Percentiles rank a stretch among this genome's conserved stretches.
Evolutionary conservation across 1,139 yeast genomes (phyloP).

Genomic region (Taphrina communis): DNA sequence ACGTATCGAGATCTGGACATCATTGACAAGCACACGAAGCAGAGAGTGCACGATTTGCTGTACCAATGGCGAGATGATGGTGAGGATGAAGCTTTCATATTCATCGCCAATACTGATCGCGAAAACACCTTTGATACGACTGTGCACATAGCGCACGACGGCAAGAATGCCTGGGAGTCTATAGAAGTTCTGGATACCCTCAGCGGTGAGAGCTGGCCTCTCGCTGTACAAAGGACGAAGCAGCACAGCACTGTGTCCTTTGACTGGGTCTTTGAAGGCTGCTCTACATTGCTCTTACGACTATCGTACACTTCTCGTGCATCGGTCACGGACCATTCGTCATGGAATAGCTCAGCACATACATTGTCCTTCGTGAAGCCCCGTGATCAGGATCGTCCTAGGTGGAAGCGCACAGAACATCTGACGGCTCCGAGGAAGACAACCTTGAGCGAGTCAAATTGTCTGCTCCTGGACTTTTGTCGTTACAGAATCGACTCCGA

Average conservation of each 20-base stretch:
- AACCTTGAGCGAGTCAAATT: conserved; percentile 18
- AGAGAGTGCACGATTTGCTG: conserved; percentile 17
- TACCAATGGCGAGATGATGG: conserved; percentile 39
- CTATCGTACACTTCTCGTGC: not conserved
- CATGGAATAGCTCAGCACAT: not conserved
- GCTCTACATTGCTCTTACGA: conserved; percentile 25
- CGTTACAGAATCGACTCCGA: conserved; percentile 16
- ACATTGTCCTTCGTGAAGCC: not conserved
- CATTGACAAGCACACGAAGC: not conserved
- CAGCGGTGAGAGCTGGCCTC: conserved; percentile 19
- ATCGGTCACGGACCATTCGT: not conserved
- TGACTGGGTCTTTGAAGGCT: conserved; percentile 35
- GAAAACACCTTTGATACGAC: not conserved
- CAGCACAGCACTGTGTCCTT: not conserved
- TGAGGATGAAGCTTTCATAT: conserved; percentile 8
- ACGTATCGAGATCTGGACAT: conserved; percentile 24
- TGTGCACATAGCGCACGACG: not conserved
- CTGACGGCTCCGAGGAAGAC: not conserved
- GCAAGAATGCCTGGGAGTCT: not conserved
- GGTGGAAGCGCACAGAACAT: conserved; percentile 13
- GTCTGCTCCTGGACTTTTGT: conserved; percentile 34
- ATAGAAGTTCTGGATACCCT: conserved; percentile 19
- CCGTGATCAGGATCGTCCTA: conserved; percentile 11
- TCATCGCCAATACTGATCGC: conserved; percentile 32
- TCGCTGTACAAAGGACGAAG: not conserved